Percentiles rank a stretch among this genome's conserved stretches.
Evolutionary conservation across 129 eudicot genomes (phyloP).

Genomic region (Chrysanthemum seticuspe): DNA sequence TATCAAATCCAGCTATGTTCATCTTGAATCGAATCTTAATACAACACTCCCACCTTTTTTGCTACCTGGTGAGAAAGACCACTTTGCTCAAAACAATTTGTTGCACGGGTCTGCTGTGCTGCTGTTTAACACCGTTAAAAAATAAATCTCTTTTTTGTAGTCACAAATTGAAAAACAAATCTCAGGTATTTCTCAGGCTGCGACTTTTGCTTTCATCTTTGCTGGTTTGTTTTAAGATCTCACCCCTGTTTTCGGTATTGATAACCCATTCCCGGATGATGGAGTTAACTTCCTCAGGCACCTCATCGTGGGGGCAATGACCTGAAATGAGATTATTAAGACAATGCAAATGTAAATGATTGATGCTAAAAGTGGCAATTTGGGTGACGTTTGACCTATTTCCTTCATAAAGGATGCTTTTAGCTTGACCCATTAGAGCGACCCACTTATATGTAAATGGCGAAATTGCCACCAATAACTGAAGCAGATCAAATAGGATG

Average conservation of each 20-base stretch:
- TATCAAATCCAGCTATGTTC: not conserved
- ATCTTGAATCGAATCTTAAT: not conserved
- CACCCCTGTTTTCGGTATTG: conserved; percentile 28
- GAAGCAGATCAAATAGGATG: conserved; percentile 4
- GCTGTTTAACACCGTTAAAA: not conserved
- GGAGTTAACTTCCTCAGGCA: conserved; percentile 71
- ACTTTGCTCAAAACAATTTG: too few species aligned
- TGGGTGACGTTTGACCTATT: not conserved
- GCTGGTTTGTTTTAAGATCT: conserved; percentile 12
- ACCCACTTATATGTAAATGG: not conserved
- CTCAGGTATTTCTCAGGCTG: conserved; percentile 2
- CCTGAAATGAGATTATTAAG: conserved; percentile 41
- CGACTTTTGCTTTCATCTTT: conserved; percentile 21
- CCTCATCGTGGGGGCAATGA: conserved; percentile 95
- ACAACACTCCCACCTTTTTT: not conserved
- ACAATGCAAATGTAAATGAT: not conserved
- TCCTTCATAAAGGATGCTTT: not conserved
- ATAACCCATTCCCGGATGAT: conserved; percentile 65
- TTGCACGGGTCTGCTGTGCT: not conserved
- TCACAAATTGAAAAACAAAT: not conserved
- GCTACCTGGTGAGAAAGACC: not conserved
- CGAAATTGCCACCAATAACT: not conserved
- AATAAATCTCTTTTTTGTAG: not conserved
- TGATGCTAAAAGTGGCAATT: not conserved
- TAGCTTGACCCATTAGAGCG: not conserved